These are phyloP conservation scores for Boletus vermiculosoides DNA, from an alignment of 768 basidiomycete genomes.

Conservation along the genomic window DNA sequence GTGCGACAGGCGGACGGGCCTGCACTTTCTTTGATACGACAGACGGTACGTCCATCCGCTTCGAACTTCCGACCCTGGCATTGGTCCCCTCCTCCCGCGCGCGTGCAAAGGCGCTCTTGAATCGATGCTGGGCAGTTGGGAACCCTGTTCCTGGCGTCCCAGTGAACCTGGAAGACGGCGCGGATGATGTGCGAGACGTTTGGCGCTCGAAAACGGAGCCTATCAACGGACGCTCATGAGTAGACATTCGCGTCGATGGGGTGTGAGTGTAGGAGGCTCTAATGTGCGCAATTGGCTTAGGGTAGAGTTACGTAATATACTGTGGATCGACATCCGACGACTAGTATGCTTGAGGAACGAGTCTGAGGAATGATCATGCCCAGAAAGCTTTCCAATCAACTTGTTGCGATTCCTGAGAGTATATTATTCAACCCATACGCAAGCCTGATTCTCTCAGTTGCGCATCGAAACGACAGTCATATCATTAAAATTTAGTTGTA, in stretches of 20 bases:
- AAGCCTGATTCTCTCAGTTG: background rate
- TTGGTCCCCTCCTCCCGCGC: slow-evolving; percentile 40
- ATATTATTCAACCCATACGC: background rate
- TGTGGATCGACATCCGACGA: background rate
- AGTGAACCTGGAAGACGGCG: slow-evolving; percentile 24
- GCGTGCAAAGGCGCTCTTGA: slow-evolving; percentile 58
- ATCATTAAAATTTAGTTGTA: background rate
- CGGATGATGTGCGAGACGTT: slow-evolving; percentile 20
- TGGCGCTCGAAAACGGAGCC: slow-evolving; percentile 50
- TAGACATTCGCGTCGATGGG: slow-evolving; percentile 19
- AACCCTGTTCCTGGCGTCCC: slow-evolving; percentile 47
- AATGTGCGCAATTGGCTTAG: background rate
- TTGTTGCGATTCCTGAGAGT: background rate
- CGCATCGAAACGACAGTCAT: background rate
- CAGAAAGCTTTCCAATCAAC: too few species aligned
- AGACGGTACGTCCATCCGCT: slow-evolving; percentile 15
- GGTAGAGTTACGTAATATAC: slow-evolving; percentile 11
- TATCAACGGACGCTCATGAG: slow-evolving; percentile 32
- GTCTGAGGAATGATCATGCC: too few species aligned
- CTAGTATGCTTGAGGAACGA: too few species aligned
- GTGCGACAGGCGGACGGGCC: background rate
- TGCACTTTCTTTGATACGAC: slow-evolving; percentile 27
- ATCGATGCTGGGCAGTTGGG: slow-evolving; percentile 63
- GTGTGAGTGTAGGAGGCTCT: background rate
- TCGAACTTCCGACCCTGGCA: slow-evolving; percentile 21